These are phyloP conservation scores for Chimonanthus salicifolius DNA, from an alignment of 164 flowering plant genomes.

Conservation along the genomic window DNA sequence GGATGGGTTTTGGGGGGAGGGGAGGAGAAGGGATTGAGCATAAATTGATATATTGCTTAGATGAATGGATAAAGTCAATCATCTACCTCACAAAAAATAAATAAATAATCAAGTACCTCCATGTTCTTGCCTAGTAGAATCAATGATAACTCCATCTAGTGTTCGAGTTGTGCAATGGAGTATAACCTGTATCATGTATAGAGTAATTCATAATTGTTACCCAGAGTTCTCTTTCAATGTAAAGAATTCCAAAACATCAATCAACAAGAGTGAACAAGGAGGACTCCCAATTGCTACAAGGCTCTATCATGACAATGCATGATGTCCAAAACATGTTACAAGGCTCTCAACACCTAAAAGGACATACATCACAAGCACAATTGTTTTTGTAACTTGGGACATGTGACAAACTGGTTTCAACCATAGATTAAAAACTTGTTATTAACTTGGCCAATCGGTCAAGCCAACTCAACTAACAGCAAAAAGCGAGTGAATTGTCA, in stretches of 20 bases:
- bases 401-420: neutral
- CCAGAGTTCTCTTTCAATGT: neutral
- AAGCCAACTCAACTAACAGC: too few species aligned
- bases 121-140: conserved; percentile 62
- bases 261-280: neutral
- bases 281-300: neutral
- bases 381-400: too few species aligned
- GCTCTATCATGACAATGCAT: neutral
- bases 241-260: neutral
- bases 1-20: too few species aligned
- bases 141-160: conserved; percentile 76
- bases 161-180: conserved; percentile 88
- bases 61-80: too few species aligned
- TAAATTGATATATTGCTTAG: too few species aligned
- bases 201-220: neutral
- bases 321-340: neutral
- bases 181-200: conserved; percentile 48
- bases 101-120: conserved; percentile 48
- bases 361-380: neutral
- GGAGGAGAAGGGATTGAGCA: too few species aligned
- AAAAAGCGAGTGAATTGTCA: too few species aligned
- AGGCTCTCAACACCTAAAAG: neutral
- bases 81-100: neutral
- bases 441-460: neutral
- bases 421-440: neutral